A percentile compares a stretch with the other conserved stretches of the same genome.
These are phyloP conservation scores for Hypoxylon fragiforme DNA, from an alignment of 495 filamentous ascomycete species.

Conservation along the genomic window DNA sequence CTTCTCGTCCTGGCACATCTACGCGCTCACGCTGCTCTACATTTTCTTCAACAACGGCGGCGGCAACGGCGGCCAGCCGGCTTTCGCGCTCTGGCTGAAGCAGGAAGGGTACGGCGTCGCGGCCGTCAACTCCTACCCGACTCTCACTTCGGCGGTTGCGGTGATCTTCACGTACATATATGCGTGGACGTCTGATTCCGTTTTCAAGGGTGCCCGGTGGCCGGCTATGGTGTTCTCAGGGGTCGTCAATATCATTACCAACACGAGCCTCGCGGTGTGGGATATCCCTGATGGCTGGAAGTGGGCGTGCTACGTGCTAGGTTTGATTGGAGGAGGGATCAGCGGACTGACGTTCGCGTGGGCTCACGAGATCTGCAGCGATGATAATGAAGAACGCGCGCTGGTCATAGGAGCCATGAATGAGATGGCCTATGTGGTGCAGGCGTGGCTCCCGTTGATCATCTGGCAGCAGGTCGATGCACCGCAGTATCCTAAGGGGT, in stretches of 20 bases:
- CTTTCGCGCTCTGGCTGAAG: slow-evolving; percentile 43
- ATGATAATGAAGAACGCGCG: slow-evolving; percentile 59
- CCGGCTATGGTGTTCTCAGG: slow-evolving; percentile 51
- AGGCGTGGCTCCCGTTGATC: slow-evolving; percentile 50
- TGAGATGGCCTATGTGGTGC: slow-evolving; percentile 46
- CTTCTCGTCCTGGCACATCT: slow-evolving; percentile 51
- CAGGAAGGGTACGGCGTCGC: slow-evolving; percentile 42
- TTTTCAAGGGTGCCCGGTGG: slow-evolving; percentile 59
- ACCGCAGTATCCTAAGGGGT: slow-evolving; percentile 50
- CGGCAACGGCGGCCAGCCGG: slow-evolving; percentile 38
- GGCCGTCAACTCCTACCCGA: slow-evolving; percentile 50
- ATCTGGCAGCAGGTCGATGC: slow-evolving; percentile 54
- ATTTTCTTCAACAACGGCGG: slow-evolving; percentile 45
- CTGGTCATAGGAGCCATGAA: slow-evolving; percentile 52
- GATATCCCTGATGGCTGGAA: slow-evolving; percentile 48
- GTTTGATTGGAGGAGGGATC: slow-evolving; percentile 43
- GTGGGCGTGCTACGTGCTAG: slow-evolving; percentile 54
- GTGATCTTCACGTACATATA: slow-evolving; percentile 49
- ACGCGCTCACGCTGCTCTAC: slow-evolving; percentile 41
- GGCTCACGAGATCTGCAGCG: slow-evolving; percentile 57
- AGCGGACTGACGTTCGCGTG: slow-evolving; percentile 48
- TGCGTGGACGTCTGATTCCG: slow-evolving; percentile 51
- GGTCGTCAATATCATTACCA: slow-evolving; percentile 44
- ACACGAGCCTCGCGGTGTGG: slow-evolving; percentile 47
- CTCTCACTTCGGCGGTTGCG: slow-evolving; percentile 47